Evolutionary conservation across 306 rosid species (phyloP).

Genomic region (Boehmeria nivea): DNA sequence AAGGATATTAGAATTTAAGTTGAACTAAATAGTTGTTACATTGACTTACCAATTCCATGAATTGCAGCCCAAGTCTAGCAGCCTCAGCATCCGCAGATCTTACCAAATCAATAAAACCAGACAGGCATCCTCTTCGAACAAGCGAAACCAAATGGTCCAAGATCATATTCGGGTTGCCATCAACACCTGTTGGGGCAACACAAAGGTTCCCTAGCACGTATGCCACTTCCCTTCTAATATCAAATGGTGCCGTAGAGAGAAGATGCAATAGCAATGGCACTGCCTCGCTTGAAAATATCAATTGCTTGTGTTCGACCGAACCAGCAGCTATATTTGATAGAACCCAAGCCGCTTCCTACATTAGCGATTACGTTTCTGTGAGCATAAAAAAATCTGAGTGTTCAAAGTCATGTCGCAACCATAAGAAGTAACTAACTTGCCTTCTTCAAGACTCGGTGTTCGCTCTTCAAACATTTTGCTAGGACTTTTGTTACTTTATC

Average conservation of each 20-base stretch:
- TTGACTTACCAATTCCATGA: slow-evolving; percentile 76
- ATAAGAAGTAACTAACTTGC: slow-evolving; percentile 29
- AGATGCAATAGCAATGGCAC: slow-evolving; percentile 59
- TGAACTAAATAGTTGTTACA: background rate
- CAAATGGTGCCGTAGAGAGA: slow-evolving; percentile 73
- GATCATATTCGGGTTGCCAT: slow-evolving; percentile 60
- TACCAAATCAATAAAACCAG: slow-evolving; percentile 78
- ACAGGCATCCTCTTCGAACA: slow-evolving; percentile 69
- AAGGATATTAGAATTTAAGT: background rate
- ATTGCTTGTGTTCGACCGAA: slow-evolving; percentile 72
- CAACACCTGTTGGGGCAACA: slow-evolving; percentile 57
- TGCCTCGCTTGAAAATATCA: slow-evolving; percentile 65
- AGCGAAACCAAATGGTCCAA: slow-evolving; percentile 73
- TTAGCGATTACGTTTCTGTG: slow-evolving; percentile 7
- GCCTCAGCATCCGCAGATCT: slow-evolving; percentile 84
- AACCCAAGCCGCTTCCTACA: slow-evolving; percentile 95
- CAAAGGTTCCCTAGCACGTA: slow-evolving; percentile 91
- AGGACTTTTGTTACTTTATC: slow-evolving; percentile 58
- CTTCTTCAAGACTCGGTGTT: slow-evolving; percentile 89
- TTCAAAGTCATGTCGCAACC: too few species aligned
- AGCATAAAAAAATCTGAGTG: too few species aligned
- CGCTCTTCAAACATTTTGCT: slow-evolving; percentile 72
- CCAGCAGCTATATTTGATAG: slow-evolving; percentile 88
- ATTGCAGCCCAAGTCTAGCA: slow-evolving; percentile 88
- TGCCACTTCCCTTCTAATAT: slow-evolving; percentile 84